phyloP scores from a whole-genome alignment of 1,139 yeast species.

The Suhomyces choctaworum region DNA sequence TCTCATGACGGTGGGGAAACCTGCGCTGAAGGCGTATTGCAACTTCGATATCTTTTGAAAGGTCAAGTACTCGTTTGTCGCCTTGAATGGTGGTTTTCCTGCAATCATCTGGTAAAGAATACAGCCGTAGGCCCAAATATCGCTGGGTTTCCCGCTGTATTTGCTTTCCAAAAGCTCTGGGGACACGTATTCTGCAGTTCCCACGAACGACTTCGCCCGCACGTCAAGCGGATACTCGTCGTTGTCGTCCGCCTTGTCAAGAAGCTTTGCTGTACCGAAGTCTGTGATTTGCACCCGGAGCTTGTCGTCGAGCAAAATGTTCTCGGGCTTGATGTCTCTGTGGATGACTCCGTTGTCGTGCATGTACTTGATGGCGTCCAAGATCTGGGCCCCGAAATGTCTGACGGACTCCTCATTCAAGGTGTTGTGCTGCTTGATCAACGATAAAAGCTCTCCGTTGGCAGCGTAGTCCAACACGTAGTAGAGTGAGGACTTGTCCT shows the following conservation, averaged over 20 bases:
- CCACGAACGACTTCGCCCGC: slow-evolving; percentile 71
- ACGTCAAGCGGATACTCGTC: slow-evolving; percentile 50
- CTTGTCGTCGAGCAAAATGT: slow-evolving; percentile 63
- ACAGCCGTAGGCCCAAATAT: slow-evolving; percentile 84
- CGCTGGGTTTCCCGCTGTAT: slow-evolving; percentile 73
- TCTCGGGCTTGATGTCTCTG: slow-evolving; percentile 78
- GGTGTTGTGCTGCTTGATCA: slow-evolving; percentile 76
- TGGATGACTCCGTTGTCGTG: slow-evolving; percentile 79
- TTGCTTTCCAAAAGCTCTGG: slow-evolving; percentile 72
- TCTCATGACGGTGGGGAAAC: slow-evolving; percentile 49
- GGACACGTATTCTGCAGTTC: slow-evolving; percentile 82
- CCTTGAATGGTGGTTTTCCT: slow-evolving; percentile 80
- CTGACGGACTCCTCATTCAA: slow-evolving; percentile 75
- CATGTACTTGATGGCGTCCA: slow-evolving; percentile 67
- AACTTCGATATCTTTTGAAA: slow-evolving; percentile 66
- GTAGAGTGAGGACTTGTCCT: slow-evolving; percentile 82
- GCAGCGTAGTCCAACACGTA: slow-evolving; percentile 93
- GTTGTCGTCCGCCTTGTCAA: slow-evolving; percentile 44
- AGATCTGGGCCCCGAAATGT: slow-evolving; percentile 65
- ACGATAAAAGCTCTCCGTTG: slow-evolving; percentile 83
- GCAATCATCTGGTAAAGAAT: slow-evolving; percentile 73
- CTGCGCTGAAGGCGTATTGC: slow-evolving; percentile 65
- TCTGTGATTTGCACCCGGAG: slow-evolving; percentile 74
- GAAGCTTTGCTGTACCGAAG: slow-evolving; percentile 74
- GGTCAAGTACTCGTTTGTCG: slow-evolving; percentile 71